Base-by-base conservation (phyloP, 2,329 filamentous ascomycete genomes). In the Epichloe sp. region DNA sequence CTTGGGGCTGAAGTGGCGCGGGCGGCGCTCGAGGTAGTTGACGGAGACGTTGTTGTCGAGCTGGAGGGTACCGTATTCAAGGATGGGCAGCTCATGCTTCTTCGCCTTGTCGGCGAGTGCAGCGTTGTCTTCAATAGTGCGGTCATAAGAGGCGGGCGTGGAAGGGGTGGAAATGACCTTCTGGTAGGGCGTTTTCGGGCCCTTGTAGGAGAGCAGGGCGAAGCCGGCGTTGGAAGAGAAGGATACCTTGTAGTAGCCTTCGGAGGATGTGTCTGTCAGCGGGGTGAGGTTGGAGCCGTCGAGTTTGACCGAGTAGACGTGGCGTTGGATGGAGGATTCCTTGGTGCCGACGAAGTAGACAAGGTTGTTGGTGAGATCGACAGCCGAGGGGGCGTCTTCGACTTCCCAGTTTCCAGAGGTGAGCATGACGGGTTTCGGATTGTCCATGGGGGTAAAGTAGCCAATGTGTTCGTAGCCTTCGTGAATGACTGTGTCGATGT, bases 331-430 rank as follows among this genome's bases (percentile, higher is more conserved):
- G 5, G 90, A 86, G 4, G 86, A 86, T 58, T 93, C 85, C 63
- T 91, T 89, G 1, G 93, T 93, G 1, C 83, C 83, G 47, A 89
- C 73, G 62, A 95, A 97, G 67, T 98, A 98, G 12, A 96, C 89
- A 8, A 95, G 68, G 60, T 95, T 95, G 57, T 85, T 85, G 58
- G 81, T 78, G 40, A 96, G 69, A 63, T 97, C 91, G 23, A 98
- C 78, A 0, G 87, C 85, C 2, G 88, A 87, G 0, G 91, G 88
- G 0, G 86, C 88, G 49, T 85, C 75, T 4, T 88, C 87, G 0
- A 98, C 91, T 66, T 98, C 94, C 90, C 91, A 98, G 35, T 84
- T 66, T 5, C 93, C 93, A 38, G 85, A 82, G 0, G 93, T 98
- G 41, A 98, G 79, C 74, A 95, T 80, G 45, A 87, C 70, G 5